Percentiles rank a stretch among this genome's conserved stretches.
These are phyloP conservation scores for Leccinellum luteum DNA, from an alignment of 768 basidiomycete genomes.

Conservation along the genomic window DNA sequence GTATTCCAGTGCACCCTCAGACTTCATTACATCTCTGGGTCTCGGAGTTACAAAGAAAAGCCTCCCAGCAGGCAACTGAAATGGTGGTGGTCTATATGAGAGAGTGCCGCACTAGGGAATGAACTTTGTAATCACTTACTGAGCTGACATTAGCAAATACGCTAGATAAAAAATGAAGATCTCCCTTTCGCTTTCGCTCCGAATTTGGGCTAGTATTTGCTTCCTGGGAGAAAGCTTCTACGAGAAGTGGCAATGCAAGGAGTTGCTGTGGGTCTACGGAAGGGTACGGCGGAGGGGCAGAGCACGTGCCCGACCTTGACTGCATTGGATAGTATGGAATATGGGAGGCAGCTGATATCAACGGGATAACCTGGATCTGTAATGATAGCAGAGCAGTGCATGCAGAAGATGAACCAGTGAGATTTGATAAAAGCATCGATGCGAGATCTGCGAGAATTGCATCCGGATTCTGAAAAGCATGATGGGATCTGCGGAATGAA, in stretches of 20 bases:
- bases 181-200: slow-evolving; percentile 62
- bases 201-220: slow-evolving; percentile 52
- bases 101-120: background rate
- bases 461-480: slow-evolving; percentile 67
- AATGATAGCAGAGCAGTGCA: slow-evolving; percentile 63
- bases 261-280: slow-evolving; percentile 49
- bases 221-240: slow-evolving; percentile 86
- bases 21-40: slow-evolving; percentile 45
- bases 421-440: slow-evolving; percentile 96
- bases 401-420: slow-evolving; percentile 71
- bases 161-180: slow-evolving; percentile 87
- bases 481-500: slow-evolving; percentile 7
- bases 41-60: slow-evolving; percentile 74
- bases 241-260: slow-evolving; percentile 72
- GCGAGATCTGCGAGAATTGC: slow-evolving; percentile 91
- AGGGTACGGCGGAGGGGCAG: slow-evolving; percentile 72
- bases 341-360: slow-evolving; percentile 38
- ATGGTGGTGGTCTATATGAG: slow-evolving; percentile 1
- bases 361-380: slow-evolving; percentile 60
- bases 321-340: slow-evolving; percentile 67
- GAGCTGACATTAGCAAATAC: slow-evolving; percentile 91
- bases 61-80: slow-evolving; percentile 73
- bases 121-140: slow-evolving; percentile 43
- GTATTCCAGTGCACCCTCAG: slow-evolving; percentile 58
- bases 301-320: slow-evolving; percentile 78